These are phyloP conservation scores for Colletotrichum sp. DNA, from an alignment of 2,329 filamentous ascomycete genomes.

Conservation along the genomic window DNA sequence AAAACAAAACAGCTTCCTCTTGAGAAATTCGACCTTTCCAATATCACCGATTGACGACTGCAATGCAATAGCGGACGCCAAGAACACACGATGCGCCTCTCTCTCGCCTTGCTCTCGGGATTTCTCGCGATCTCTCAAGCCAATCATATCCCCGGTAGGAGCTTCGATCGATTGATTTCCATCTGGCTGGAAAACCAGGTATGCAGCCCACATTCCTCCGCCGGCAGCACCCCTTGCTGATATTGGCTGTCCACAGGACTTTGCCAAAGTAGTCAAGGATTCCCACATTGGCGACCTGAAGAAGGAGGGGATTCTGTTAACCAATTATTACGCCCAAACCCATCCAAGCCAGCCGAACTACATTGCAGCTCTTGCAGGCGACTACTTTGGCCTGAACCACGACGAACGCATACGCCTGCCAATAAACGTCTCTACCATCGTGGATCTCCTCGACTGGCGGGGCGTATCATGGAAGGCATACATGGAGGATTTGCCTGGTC, in stretches of 20 bases:
- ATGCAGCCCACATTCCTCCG: conserved; percentile 8
- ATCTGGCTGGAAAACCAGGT: conserved; percentile 52
- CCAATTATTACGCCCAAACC: conserved; percentile 51
- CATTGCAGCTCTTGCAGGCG: conserved; percentile 48
- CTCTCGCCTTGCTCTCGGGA: not conserved
- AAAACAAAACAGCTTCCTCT: not conserved
- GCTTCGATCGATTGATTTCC: conserved; percentile 47
- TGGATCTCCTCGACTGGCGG: conserved; percentile 37
- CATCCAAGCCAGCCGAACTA: conserved; percentile 54
- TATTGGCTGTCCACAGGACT: conserved; percentile 40
- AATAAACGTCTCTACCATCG: conserved; percentile 41
- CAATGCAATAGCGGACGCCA: not conserved
- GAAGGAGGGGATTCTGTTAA: conserved; percentile 48
- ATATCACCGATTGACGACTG: not conserved
- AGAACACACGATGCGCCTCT: not conserved
- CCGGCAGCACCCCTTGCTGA: conserved; percentile 11
- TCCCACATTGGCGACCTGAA: conserved; percentile 43
- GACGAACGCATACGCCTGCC: conserved; percentile 49
- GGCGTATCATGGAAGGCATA: conserved; percentile 37
- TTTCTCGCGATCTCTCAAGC: conserved; percentile 3
- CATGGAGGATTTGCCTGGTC: conserved; percentile 38
- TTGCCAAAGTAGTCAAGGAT: conserved; percentile 43
- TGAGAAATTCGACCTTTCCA: not conserved
- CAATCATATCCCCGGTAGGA: conserved; percentile 34
- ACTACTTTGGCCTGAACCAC: conserved; percentile 54